phyloP scores from a whole-genome alignment of 352 stramenopile genomes.

The Pythium aphanidermatum region DNA sequence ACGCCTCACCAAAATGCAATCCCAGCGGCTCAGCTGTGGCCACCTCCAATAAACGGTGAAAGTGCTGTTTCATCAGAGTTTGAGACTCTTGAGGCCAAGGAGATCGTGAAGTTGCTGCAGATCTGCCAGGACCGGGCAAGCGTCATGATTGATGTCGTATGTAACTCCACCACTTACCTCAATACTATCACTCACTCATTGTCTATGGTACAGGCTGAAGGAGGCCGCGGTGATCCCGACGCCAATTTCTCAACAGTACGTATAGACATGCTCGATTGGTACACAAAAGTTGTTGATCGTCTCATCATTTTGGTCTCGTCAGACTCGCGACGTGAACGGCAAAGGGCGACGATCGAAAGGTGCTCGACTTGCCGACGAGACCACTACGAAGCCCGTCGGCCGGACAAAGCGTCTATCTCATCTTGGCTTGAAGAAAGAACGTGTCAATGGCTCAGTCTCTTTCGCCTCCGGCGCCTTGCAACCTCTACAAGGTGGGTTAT shows the following conservation, averaged over 20 bases:
- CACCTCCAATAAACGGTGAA: conserved; percentile 42
- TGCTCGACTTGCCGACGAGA: conserved; percentile 5
- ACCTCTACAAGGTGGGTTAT: not conserved
- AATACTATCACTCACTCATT: no score
- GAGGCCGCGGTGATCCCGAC: conserved; percentile 55
- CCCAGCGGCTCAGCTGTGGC: conserved; percentile 51
- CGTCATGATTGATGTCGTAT: conserved; percentile 67
- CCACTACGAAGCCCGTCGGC: not conserved
- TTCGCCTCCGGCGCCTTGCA: no score
- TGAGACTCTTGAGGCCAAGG: conserved; percentile 51
- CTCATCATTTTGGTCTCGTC: not conserved
- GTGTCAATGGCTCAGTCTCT: not conserved
- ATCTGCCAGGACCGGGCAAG: conserved; percentile 67
- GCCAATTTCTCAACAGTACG: conserved; percentile 53
- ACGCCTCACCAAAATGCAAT: conserved; percentile 57
- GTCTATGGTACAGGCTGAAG: conserved; percentile 44
- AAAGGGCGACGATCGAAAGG: conserved; percentile 8
- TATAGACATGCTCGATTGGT: not conserved
- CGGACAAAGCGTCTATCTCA: conserved; percentile 2
- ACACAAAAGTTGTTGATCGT: not conserved
- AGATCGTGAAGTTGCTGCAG: conserved; percentile 57
- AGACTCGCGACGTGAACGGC: not conserved
- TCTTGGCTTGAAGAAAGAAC: conserved; percentile 5
- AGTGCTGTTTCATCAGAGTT: conserved; percentile 58
- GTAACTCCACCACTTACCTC: no score